Conservation (phyloP, 306 rosid genomes). For the Sicyos baderoa region DNA sequence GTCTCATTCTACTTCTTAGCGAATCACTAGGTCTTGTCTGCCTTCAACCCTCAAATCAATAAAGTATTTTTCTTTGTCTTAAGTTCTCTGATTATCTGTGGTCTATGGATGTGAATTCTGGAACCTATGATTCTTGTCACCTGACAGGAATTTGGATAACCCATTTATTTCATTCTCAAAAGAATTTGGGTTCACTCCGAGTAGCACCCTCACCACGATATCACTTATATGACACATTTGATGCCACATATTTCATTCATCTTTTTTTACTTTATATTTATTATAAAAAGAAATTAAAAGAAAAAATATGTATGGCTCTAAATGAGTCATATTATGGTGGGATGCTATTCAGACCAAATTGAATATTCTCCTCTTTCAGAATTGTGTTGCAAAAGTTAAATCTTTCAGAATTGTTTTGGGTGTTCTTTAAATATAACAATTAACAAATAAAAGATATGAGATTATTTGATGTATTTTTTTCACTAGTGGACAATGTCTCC, state of each 20-base stretch:
- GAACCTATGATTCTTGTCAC: not conserved
- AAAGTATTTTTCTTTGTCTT: not conserved
- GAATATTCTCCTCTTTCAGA: no score
- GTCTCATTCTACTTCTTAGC: not conserved
- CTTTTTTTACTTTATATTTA: no score
- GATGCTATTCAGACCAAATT: no score
- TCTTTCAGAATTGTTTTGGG: not conserved
- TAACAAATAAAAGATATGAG: not conserved
- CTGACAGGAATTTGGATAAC: not conserved
- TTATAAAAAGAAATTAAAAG: no score
- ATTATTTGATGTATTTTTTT: not conserved
- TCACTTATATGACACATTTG: no score
- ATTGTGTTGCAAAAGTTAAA: no score
- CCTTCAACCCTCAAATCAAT: not conserved
- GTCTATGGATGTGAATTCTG: not conserved
- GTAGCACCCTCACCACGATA: no score
- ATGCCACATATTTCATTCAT: no score
- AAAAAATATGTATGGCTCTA: no score
- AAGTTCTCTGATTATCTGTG: not conserved
- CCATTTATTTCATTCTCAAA: no score
- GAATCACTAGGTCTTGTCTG: slow-evolving; percentile 1
- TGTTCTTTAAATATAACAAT: not conserved
- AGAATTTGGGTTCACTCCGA: no score
- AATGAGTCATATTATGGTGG: no score
- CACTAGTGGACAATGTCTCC: not conserved